These are phyloP conservation scores for Dentipellis sp. DNA, from an alignment of 768 basidiomycete genomes.

Conservation along the genomic window DNA sequence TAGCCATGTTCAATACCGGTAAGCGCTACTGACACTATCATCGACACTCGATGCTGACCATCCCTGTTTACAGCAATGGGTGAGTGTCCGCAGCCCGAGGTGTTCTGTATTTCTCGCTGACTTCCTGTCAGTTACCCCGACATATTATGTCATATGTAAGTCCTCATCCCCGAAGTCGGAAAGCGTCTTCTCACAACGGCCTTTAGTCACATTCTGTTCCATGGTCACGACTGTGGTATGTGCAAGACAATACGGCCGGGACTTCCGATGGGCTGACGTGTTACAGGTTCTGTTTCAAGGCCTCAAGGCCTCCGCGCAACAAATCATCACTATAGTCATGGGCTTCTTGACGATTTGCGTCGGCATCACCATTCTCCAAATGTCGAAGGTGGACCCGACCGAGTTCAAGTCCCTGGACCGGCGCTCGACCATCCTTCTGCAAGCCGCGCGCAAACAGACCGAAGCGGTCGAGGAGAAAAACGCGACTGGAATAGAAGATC, in stretches of 20 bases:
- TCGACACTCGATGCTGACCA: background rate
- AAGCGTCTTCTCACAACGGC: conserved; percentile 4
- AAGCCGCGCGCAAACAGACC: conserved; percentile 69
- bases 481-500: conserved; percentile 64
- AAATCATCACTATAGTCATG: conserved; percentile 87
- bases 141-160: conserved; percentile 80
- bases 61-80: conserved; percentile 48
- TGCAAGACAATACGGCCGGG: conserved; percentile 4
- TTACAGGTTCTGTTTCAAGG: conserved; percentile 81
- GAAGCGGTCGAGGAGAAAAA: conserved; percentile 62
- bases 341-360: conserved; percentile 87
- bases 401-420: conserved; percentile 75
- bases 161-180: background rate
- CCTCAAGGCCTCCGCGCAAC: conserved; percentile 60
- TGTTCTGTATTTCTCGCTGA: conserved; percentile 17
- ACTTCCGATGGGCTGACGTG: background rate
- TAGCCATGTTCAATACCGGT: conserved; percentile 93
- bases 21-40: conserved; percentile 16
- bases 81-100: conserved; percentile 25
- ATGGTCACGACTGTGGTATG: conserved; percentile 76
- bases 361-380: conserved; percentile 92
- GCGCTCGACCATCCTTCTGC: conserved; percentile 80
- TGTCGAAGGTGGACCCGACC: conserved; percentile 88
- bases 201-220: conserved; percentile 70
- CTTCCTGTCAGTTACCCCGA: conserved; percentile 57